Evolutionary conservation across 1,284 basidiomycete species (phyloP).

Genomic region (Trametes sp.): DNA sequence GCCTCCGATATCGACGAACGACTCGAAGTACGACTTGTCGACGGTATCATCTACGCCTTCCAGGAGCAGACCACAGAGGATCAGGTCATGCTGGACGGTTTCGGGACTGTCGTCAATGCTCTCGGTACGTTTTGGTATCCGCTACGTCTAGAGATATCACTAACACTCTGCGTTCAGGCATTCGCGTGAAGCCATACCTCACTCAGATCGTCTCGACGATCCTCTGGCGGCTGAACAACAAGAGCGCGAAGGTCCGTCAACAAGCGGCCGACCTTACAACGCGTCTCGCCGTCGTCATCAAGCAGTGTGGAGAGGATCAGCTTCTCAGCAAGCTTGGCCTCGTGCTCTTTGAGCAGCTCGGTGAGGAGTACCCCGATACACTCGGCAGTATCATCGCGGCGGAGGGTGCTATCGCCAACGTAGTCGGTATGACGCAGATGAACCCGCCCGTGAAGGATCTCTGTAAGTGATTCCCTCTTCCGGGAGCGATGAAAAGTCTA

Average conservation of each 20-base stretch:
- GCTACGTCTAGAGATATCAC: neutral
- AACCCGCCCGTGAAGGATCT: slow-evolving; percentile 99
- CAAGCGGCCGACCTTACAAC: slow-evolving; percentile 98
- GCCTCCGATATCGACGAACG: slow-evolving; percentile 98
- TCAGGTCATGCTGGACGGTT: slow-evolving; percentile 98
- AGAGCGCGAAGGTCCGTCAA: slow-evolving; percentile 98
- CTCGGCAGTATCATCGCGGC: slow-evolving; percentile 99
- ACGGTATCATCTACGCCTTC: slow-evolving; percentile 99
- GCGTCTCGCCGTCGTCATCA: slow-evolving; percentile 95
- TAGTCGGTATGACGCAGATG: slow-evolving; percentile 99
- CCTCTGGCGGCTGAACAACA: slow-evolving; percentile 99
- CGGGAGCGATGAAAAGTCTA: neutral
- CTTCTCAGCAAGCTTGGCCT: slow-evolving; percentile 96
- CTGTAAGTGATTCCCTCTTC: slow-evolving; percentile 64
- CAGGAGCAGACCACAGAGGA: slow-evolving; percentile 99
- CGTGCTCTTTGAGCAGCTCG: slow-evolving; percentile 97
- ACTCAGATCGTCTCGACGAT: slow-evolving; percentile 99
- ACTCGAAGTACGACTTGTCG: slow-evolving; percentile 92
- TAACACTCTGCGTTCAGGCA: slow-evolving; percentile 54
- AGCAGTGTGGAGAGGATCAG: slow-evolving; percentile 97
- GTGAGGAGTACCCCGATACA: slow-evolving; percentile 99
- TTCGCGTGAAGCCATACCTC: slow-evolving; percentile 98
- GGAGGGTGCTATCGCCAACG: slow-evolving; percentile 98
- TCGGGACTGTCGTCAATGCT: slow-evolving; percentile 96
- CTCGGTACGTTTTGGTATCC: slow-evolving; percentile 55